phyloP scores from a whole-genome alignment of 1,139 yeast species.

The Meyerozyma guilliermondii region DNA sequence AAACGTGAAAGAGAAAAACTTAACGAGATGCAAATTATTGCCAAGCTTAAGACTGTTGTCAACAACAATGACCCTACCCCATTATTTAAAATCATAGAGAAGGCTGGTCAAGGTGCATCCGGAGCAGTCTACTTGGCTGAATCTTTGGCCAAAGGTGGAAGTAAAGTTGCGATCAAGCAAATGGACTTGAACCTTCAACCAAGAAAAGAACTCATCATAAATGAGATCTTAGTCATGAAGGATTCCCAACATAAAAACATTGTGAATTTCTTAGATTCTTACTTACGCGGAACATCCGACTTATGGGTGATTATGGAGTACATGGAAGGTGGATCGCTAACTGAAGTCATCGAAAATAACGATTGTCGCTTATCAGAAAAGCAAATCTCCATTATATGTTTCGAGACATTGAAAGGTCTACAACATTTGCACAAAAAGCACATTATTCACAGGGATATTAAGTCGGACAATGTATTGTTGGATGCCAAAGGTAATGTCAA shows the following conservation, averaged over 20 bases:
- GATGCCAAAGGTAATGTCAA: slow-evolving; percentile 87
- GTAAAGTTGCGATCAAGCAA: slow-evolving; percentile 84
- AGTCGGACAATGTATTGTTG: slow-evolving; percentile 86
- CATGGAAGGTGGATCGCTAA: slow-evolving; percentile 53
- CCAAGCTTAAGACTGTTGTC: slow-evolving; percentile 79
- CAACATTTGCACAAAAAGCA: slow-evolving; percentile 88
- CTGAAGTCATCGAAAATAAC: slow-evolving; percentile 86
- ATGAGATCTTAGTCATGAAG: slow-evolving; percentile 46
- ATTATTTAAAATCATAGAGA: slow-evolving; percentile 79
- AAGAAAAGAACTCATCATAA: slow-evolving; percentile 81
- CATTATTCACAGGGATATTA: slow-evolving; percentile 93
- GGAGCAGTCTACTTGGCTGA: slow-evolving; percentile 93
- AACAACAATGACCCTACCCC: slow-evolving; percentile 80
- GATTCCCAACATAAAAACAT: slow-evolving; percentile 45
- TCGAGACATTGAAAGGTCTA: slow-evolving; percentile 86
- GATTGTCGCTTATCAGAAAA: slow-evolving; percentile 59
- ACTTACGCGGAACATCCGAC: slow-evolving; percentile 37
- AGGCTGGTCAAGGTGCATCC: slow-evolving; percentile 99
- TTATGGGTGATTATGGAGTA: slow-evolving; percentile 26
- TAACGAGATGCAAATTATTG: slow-evolving; percentile 83
- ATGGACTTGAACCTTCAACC: slow-evolving; percentile 94
- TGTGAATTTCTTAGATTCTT: slow-evolving; percentile 44
- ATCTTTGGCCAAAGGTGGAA: slow-evolving; percentile 39
- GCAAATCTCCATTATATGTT: slow-evolving; percentile 88
- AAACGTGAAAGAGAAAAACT: slow-evolving; percentile 66